Evolutionary conservation across 2,329 filamentous ascomycete species (phyloP).

Genomic region (Chaetoscypha palmicola): DNA sequence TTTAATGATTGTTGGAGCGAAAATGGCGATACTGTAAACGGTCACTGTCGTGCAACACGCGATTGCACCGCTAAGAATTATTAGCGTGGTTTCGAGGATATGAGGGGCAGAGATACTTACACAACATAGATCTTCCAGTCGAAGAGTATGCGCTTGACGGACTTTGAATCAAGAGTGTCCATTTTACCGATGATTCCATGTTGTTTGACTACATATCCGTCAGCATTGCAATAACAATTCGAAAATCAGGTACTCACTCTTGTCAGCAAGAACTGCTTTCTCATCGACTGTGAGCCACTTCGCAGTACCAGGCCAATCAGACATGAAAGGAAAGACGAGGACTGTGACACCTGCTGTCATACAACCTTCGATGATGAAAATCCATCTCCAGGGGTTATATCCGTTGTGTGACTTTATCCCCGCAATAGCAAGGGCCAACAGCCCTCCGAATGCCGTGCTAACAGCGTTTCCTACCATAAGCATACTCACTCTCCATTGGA

Average conservation of each 20-base stretch:
- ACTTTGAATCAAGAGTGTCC: slow-evolving; percentile 11
- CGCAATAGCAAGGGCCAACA: slow-evolving; percentile 15
- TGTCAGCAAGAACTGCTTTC: slow-evolving; percentile 30
- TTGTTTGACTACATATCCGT: slow-evolving; percentile 20
- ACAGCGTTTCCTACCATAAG: slow-evolving; percentile 36
- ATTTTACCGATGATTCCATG: slow-evolving; percentile 21
- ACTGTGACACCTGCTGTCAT: slow-evolving; percentile 16
- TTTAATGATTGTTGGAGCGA: slow-evolving; percentile 37
- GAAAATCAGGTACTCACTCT: slow-evolving; percentile 11
- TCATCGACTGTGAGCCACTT: slow-evolving; percentile 40
- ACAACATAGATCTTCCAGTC: slow-evolving; percentile 37
- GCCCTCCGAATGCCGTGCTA: slow-evolving; percentile 4
- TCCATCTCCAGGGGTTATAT: slow-evolving; percentile 24
- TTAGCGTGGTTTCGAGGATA: neutral
- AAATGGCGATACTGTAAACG: slow-evolving; percentile 33
- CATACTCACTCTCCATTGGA: slow-evolving; percentile 40
- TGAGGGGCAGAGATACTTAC: neutral
- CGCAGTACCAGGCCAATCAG: slow-evolving; percentile 41
- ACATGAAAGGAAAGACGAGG: slow-evolving; percentile 4
- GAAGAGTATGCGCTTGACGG: slow-evolving; percentile 17
- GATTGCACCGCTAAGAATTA: slow-evolving; percentile 3
- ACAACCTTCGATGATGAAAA: slow-evolving; percentile 33
- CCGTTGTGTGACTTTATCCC: slow-evolving; percentile 3
- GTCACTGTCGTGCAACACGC: slow-evolving; percentile 10
- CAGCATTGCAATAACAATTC: neutral